Evolutionary conservation across 2,329 filamentous ascomycete genomes (phyloP).

Genomic region (Hypoxylon sp.): DNA sequence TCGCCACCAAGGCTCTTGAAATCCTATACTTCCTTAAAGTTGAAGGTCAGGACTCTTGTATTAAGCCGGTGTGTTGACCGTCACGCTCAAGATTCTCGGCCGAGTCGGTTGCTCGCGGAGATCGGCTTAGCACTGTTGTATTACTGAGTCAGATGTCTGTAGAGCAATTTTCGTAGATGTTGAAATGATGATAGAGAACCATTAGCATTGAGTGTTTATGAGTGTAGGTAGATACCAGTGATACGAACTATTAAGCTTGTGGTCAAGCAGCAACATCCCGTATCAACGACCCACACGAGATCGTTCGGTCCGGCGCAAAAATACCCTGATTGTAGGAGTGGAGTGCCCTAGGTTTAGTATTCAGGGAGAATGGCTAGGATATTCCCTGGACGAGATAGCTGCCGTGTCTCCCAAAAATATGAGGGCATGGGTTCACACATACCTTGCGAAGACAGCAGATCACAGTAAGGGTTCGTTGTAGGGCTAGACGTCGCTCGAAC

Average conservation of each 20-base stretch:
- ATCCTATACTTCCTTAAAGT: background rate
- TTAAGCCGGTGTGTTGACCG: background rate
- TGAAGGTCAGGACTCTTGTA: background rate
- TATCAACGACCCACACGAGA: conserved; percentile 19
- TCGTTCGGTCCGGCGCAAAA: conserved; percentile 18
- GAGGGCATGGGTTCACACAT: conserved; percentile 6
- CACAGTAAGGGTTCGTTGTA: conserved; percentile 22
- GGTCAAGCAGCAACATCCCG: background rate
- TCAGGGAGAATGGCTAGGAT: conserved; percentile 21
- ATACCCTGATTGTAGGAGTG: conserved; percentile 11
- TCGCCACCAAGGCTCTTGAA: background rate
- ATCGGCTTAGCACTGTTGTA: conserved; percentile 8
- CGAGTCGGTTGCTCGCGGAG: background rate
- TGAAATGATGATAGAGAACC: conserved; percentile 8
- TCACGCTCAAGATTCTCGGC: conserved; percentile 9
- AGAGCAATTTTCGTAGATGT: conserved; percentile 8
- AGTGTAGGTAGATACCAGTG: background rate
- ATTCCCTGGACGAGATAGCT: conserved; percentile 22
- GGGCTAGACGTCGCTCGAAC: conserved; percentile 10
- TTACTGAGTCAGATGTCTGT: background rate
- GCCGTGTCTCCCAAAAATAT: conserved; percentile 17
- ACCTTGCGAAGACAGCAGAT: background rate
- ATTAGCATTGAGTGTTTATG: background rate
- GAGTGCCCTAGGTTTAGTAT: conserved; percentile 16
- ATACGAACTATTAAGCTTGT: background rate